phyloP scores from a whole-genome alignment of 2,329 filamentous ascomycete genomes.

The Stagonosporopsis chrysanthemi region DNA sequence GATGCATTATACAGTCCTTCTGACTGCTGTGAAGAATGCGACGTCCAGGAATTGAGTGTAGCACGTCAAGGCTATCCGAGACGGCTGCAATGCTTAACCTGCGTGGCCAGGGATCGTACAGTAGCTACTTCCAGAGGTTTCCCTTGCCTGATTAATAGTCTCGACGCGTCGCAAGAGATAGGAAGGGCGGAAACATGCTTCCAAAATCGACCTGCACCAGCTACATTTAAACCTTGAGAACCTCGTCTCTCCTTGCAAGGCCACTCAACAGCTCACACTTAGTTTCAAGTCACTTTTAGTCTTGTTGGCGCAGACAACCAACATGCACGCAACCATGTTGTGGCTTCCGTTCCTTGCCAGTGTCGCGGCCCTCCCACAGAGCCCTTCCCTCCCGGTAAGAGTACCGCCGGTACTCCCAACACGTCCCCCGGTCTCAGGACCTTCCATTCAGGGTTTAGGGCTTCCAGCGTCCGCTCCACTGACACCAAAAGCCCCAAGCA shows the following conservation, averaged over 20 bases:
- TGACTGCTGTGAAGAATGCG: conserved; percentile 12
- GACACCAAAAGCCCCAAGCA: neutral
- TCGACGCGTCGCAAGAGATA: neutral
- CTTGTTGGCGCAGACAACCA: neutral
- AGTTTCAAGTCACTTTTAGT: neutral
- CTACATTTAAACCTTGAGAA: neutral
- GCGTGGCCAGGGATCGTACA: conserved; percentile 4
- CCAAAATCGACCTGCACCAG: neutral
- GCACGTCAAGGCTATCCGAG: neutral
- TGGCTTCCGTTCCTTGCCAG: conserved; percentile 10
- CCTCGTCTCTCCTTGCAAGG: neutral
- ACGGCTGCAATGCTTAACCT: conserved; percentile 3
- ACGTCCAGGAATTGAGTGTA: neutral
- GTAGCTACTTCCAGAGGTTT: neutral
- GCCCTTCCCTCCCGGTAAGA: neutral
- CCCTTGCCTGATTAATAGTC: conserved; percentile 6
- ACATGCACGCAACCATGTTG: conserved; percentile 1
- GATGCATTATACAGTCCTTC: neutral
- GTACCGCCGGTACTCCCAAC: neutral
- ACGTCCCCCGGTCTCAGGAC: neutral
- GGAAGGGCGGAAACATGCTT: neutral
- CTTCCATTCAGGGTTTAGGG: neutral
- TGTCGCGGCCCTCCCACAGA: conserved; percentile 4
- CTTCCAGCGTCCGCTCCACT: neutral
- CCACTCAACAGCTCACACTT: neutral